Evolutionary conservation across 495 filamentous ascomycete species (phyloP), one percentile per base, ranked within the genome.

Genomic region (Lasiosphaeria hispida): DNA sequence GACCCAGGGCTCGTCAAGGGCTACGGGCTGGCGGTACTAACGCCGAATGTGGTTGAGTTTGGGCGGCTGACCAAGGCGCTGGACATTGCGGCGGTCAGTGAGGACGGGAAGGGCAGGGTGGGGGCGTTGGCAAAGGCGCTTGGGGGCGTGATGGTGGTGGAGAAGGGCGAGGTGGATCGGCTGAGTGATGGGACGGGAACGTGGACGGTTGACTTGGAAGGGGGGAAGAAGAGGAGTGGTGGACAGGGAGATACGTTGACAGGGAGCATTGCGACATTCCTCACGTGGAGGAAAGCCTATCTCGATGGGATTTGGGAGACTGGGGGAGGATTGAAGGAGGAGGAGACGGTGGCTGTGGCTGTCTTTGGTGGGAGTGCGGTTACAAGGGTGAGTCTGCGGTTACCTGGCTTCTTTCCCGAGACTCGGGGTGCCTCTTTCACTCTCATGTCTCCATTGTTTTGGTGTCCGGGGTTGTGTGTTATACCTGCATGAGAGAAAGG

Each of bases 191-290:
- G 94, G 14, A 79, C 82, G 47, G 79, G 77, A 11, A 94, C 89
- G 45, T 69, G 90, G 35, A 77, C 88, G 18, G 86, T 85, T 41
- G 91, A 96, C 64, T 67, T 88, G 18, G 70, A 81, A 62, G 94
- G 94, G 7, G 93, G 94, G 3, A 67, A 85, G 65, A 98, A 98
- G 82, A 79, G 94, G 55, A 92, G 87, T 53, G 95, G 94, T 40
- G 94, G 94, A 3, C 94, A 98, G 70, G 94, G 94, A 9, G 94
- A 98, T 75, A 98, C 94, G 9, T 75, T 98, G 62, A 98, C 94
- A 3, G 94, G 94, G 7, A 85, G 85, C 48, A 77, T 98, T 61
- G 94, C 85, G 2, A 97, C 94, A 11, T 79, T 98, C 60, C 70
- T 98, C 59, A 92, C 84, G 15, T 98, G 91, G 85, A 74, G 92